Base-by-base conservation (phyloP, 345 rosid genomes). In the Pistacia integerrima region DNA sequence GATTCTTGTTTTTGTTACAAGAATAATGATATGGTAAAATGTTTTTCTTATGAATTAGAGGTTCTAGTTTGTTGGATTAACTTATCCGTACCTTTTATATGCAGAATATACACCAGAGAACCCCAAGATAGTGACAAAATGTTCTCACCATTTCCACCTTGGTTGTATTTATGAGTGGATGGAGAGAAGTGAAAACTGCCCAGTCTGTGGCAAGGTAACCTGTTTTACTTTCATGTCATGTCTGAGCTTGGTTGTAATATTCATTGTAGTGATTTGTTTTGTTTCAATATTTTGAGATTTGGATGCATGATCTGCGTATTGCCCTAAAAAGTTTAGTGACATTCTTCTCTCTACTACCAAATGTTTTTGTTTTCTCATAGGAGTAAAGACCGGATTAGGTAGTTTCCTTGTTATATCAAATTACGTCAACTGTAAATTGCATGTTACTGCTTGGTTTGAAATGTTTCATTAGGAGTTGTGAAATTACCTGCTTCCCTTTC, bases 81-180 rank as follows among this genome's bases (percentile, higher is more conserved):
- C 49, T 65, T 64, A 10, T 22, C 20, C 30, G 17, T 11, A 58
- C 33, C 28, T n/a, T 67, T 61, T 48, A 46, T 73, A 58, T 86
- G 88, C 96, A 96, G 99, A 96, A 75, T 96, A 96, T 82, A 91
- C 98, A 67, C 72, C 88, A 52, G 99, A 96, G 84, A 93, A 96
- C 80, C 98, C 98, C 55, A 96, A 89, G 87, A 96, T 96, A 83
- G 76, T 90, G 79, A 92, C 98, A 57, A 90, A 92, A 76, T 96
- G 99, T 56, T 92, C 82, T 77, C 99, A 96, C 84, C 97, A 93
- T 90, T 96, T 90, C 86, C 99, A 96, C 78, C 99, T 96, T 69
- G 87, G 98, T 84, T 96, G 99, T 89, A 96, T 96, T 82, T 96
- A 93, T 73, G 99, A 93, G 83, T 96, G 99, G 99, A 96, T 90